Evolutionary conservation across 805 yeast genomes (phyloP).

Genomic region (Myxozyma udenii): DNA sequence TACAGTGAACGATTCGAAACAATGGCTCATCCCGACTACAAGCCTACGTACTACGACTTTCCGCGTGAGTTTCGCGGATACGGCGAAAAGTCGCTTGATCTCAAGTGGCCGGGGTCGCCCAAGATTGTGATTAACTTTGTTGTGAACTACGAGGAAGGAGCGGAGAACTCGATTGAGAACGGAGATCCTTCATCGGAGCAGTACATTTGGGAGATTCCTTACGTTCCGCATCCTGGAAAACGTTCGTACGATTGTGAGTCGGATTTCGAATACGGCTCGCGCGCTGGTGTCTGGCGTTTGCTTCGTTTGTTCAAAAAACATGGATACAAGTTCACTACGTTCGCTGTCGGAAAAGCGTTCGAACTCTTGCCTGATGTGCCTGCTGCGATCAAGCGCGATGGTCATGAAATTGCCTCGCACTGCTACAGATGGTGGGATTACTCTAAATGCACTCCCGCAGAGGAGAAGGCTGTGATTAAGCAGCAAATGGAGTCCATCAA

Average conservation of each 20-base stretch:
- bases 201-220: constrained; percentile 33
- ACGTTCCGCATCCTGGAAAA: constrained; percentile 28
- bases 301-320: constrained; percentile 40
- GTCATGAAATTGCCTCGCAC: constrained; percentile 43
- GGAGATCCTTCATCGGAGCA: constrained; percentile 37
- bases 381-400: constrained; percentile 40
- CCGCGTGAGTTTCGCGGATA: constrained; percentile 38
- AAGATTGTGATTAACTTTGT: constrained; percentile 39
- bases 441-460: constrained; percentile 35
- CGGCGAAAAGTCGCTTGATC: constrained; percentile 36
- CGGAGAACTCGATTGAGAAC: constrained; percentile 36
- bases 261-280: constrained; percentile 40
- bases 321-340: constrained; percentile 38
- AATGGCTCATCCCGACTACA: constrained; percentile 9
- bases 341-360: constrained; percentile 44
- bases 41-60: constrained; percentile 28
- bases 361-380: constrained; percentile 40
- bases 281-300: constrained; percentile 40
- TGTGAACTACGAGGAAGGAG: constrained; percentile 42
- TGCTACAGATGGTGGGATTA: constrained; percentile 42
- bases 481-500: constrained; percentile 37
- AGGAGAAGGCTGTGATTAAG: constrained; percentile 39
- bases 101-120: constrained; percentile 40
- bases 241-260: constrained; percentile 38
- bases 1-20: too few species aligned